Base-by-base conservation (phyloP, 2,329 filamentous ascomycete species). In the Colletotrichum gloeosporioides region DNA sequence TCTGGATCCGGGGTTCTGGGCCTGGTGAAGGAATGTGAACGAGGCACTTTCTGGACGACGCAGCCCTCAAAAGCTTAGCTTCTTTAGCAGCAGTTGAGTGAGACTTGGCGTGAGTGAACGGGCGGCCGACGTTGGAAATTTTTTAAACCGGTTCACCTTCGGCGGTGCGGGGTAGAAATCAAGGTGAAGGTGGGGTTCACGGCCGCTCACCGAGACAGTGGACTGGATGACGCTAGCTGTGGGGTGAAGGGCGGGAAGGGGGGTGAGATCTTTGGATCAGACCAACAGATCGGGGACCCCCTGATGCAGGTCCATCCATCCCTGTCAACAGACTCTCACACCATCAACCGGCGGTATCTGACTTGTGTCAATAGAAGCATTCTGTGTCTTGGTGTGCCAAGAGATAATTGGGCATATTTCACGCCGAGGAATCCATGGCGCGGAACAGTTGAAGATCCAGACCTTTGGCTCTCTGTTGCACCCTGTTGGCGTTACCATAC, bases 151-250 rank as follows among this genome's bases (percentile, higher is more conserved):
- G 12, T 57, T 53, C 36, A 53, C 59, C 31, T 49, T 61, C n/a
- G 32, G 29, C 9, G 29, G 53, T 75, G 73, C 73, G 73, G 73
- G 73, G 73, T 76, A 57, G 32, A 75, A 68, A 29, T 63, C 62
- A 39, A 67, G 69, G 64, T 69, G 44, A 64, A 73, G 63, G 73
- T 76, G 39, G 69, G 63, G 73, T 34, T 18, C 49, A n/a, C 10
- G 29, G 34, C 57, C 13, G 13, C 36, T 71, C 72, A 71, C 68
- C 53, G 61, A 71, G 59, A 71, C 68, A 59, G 39, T 49, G 39
- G 39, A 12, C 39, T 12, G 7, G 53, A 25, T 66, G 59, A 32
- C 67, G 67, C 61, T 57, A 36, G 5, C 16, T 3, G 61, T 59
- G 67, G 15, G 61, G 59, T 25, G 55, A 39, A 69, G 39, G 18